Percentiles rank a stretch among this genome's conserved stretches.
phyloP scores from a whole-genome alignment of 2,329 filamentous ascomycete genomes.

The Fusarium duplospermum region DNA sequence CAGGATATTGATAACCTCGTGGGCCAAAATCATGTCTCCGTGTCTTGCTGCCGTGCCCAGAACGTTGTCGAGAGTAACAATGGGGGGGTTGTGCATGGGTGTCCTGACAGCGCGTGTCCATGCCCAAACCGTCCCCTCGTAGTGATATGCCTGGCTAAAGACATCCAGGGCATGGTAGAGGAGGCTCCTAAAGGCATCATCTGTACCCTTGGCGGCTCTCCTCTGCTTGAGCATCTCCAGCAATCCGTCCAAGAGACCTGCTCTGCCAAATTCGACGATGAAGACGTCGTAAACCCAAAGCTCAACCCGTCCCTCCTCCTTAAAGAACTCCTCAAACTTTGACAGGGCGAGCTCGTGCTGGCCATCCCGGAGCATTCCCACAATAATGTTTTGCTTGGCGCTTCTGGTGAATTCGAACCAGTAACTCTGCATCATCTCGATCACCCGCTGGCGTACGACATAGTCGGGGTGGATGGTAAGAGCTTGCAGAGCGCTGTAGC shows the following conservation, averaged over 20 bases:
- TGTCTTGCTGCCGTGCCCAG: slow-evolving; percentile 77
- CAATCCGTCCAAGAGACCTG: slow-evolving; percentile 82
- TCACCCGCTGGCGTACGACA: slow-evolving; percentile 75
- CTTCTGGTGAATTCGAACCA: slow-evolving; percentile 68
- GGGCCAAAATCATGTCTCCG: slow-evolving; percentile 76
- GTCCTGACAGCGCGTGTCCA: slow-evolving; percentile 75
- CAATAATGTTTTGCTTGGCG: slow-evolving; percentile 74
- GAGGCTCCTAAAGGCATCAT: slow-evolving; percentile 60
- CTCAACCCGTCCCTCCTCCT: slow-evolving; percentile 65
- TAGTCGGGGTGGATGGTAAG: slow-evolving; percentile 90
- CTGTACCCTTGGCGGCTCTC: slow-evolving; percentile 48
- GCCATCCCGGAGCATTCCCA: slow-evolving; percentile 82
- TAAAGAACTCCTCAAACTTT: slow-evolving; percentile 74
- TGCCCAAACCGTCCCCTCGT: slow-evolving; percentile 73
- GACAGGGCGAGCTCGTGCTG: slow-evolving; percentile 85
- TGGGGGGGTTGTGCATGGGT: slow-evolving; percentile 58
- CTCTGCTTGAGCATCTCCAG: slow-evolving; percentile 74
- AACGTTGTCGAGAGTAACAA: slow-evolving; percentile 74
- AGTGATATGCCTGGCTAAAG: slow-evolving; percentile 73
- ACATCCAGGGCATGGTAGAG: slow-evolving; percentile 81
- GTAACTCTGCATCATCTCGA: slow-evolving; percentile 78
- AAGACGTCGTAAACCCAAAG: slow-evolving; percentile 84
- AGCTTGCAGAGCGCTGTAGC: slow-evolving; percentile 77
- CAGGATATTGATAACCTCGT: slow-evolving; percentile 71
- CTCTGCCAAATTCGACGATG: slow-evolving; percentile 77